Evolutionary conservation across 768 basidiomycete species (phyloP).

Genomic region (Xerocomus potaroensis): DNA sequence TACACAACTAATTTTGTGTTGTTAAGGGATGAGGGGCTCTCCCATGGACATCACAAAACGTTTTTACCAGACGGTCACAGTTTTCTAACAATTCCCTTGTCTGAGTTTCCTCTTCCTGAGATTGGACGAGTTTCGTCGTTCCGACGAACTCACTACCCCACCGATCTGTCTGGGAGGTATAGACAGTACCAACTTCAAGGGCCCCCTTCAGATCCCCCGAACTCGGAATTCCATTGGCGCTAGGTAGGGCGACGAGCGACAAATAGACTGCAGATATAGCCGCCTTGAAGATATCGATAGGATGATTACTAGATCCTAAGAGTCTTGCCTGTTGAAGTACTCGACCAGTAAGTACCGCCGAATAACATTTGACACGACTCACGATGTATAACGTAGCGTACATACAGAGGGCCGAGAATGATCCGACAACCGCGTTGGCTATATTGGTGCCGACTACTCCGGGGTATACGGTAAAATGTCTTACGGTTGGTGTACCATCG

Average conservation of each 20-base stretch:
- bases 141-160: constrained; percentile 56
- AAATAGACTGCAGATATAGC: constrained; percentile 65
- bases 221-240: constrained; percentile 7
- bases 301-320: constrained; percentile 63
- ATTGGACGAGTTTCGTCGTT: constrained; percentile 43
- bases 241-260: constrained; percentile 56
- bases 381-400: constrained; percentile 60
- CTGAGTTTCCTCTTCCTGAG: constrained; percentile 46
- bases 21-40: constrained; percentile 19
- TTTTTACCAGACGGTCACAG: constrained; percentile 51
- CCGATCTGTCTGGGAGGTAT: constrained; percentile 52
- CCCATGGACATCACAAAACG: constrained; percentile 32
- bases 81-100: constrained; percentile 46
- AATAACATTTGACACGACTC: constrained; percentile 26
- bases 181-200: constrained; percentile 33
- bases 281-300: constrained; percentile 57
- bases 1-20: neutral
- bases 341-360: constrained; percentile 1
- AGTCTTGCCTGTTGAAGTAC: constrained; percentile 52
- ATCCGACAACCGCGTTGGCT: constrained; percentile 41
- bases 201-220: constrained; percentile 12
- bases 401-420: constrained; percentile 47
- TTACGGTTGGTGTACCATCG: constrained; percentile 9
- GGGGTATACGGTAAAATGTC: constrained; percentile 66
- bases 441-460: constrained; percentile 69